These are phyloP conservation scores for Calonectria pseudoreteaudii DNA, from an alignment of 2,329 filamentous ascomycete genomes.

Conservation along the genomic window DNA sequence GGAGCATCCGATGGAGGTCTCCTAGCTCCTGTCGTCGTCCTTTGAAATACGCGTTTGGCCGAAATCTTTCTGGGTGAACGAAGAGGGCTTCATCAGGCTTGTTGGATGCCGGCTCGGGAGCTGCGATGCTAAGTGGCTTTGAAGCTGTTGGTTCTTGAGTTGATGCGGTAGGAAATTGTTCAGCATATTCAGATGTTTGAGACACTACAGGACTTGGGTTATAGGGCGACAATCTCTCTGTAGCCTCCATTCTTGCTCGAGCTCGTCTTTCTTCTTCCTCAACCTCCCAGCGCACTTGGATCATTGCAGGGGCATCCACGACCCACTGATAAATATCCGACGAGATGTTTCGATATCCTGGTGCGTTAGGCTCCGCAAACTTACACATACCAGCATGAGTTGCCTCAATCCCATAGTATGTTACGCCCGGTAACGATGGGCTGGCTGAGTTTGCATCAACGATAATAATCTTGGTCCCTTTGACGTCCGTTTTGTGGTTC, in stretches of 20 bases:
- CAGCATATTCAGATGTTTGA: background rate
- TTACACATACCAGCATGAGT: constrained; percentile 81
- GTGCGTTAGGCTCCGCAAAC: constrained; percentile 71
- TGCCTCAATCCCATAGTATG: constrained; percentile 80
- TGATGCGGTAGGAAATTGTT: constrained; percentile 1
- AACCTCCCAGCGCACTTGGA: constrained; percentile 68
- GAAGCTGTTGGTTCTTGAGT: constrained; percentile 8
- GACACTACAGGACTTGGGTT: constrained; percentile 23
- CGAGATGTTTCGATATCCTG: constrained; percentile 70
- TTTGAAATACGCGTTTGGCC: constrained; percentile 38
- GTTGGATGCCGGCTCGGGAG: background rate
- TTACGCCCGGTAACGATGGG: constrained; percentile 76
- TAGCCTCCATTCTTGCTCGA: constrained; percentile 57
- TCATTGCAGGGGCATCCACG: constrained; percentile 64
- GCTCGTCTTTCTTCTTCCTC: constrained; percentile 66
- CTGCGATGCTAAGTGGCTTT: constrained; percentile 6
- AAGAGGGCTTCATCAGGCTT: constrained; percentile 29
- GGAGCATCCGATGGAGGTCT: constrained; percentile 38
- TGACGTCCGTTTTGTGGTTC: constrained; percentile 77
- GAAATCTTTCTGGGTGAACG: constrained; percentile 40
- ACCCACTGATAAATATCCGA: constrained; percentile 64
- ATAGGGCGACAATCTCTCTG: constrained; percentile 55
- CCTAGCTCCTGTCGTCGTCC: constrained; percentile 31
- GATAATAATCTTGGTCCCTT: constrained; percentile 71
- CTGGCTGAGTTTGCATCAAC: constrained; percentile 78